phyloP scores from a whole-genome alignment of 192 early-diverging fungal species.

The Coemansia sp. region DNA sequence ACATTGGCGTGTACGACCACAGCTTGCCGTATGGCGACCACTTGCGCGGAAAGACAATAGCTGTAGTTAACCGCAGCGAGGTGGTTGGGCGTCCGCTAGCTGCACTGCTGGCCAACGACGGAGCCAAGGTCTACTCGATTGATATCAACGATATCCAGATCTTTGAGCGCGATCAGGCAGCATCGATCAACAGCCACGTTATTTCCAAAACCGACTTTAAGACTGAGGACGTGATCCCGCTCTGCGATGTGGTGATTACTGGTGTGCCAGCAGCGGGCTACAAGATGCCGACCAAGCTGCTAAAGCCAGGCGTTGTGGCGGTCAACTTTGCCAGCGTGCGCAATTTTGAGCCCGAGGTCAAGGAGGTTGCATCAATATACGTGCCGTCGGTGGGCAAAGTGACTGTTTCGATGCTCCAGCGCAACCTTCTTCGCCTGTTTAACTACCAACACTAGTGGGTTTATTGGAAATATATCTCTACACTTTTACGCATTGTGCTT shows the following conservation, averaged over 20 bases:
- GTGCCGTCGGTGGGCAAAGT: conserved; percentile 97
- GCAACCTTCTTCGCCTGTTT: conserved; percentile 89
- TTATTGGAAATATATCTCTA: conserved; percentile 2
- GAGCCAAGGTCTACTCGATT: conserved; percentile 94
- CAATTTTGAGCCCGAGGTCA: conserved; percentile 94
- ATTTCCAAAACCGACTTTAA: conserved; percentile 66
- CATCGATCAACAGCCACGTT: conserved; percentile 67
- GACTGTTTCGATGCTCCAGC: conserved; percentile 97
- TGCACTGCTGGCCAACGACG: conserved; percentile 96
- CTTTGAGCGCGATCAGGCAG: conserved; percentile 69
- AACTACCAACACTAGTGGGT: conserved; percentile 59
- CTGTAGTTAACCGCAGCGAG: conserved; percentile 93
- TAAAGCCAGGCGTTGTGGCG: conserved; percentile 96
- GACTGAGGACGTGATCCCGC: conserved; percentile 74
- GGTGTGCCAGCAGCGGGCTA: conserved; percentile 89
- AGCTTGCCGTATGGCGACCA: conserved; percentile 91
- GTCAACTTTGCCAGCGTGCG: conserved; percentile 97
- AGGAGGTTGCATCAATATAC: conserved; percentile 91
- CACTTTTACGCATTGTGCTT: neutral
- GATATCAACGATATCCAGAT: conserved; percentile 86
- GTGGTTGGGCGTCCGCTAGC: conserved; percentile 97
- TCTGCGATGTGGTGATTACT: conserved; percentile 97
- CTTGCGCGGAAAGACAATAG: conserved; percentile 88
- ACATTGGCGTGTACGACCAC: conserved; percentile 90
- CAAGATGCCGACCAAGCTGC: conserved; percentile 78